These are phyloP conservation scores for Angomonas deanei DNA, from an alignment of 208 protist species.

Conservation along the genomic window DNA sequence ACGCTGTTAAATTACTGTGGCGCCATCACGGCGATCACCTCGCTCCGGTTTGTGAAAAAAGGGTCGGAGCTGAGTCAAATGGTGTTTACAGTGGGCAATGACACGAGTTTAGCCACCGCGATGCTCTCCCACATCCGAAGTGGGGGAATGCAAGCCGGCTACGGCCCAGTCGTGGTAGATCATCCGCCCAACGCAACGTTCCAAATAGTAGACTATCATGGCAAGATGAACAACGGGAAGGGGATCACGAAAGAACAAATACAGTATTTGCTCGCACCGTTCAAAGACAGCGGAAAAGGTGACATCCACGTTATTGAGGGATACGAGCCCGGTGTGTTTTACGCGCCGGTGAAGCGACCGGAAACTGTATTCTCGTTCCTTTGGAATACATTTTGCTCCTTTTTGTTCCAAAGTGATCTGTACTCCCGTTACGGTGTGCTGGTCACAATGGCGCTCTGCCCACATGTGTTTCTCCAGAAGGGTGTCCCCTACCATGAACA, in stretches of 20 bases:
- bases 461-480: slow-evolving; percentile 67
- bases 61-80: slow-evolving; percentile 66
- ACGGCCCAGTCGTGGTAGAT: slow-evolving; percentile 34
- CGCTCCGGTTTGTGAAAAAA: slow-evolving; percentile 74
- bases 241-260: slow-evolving; percentile 68
- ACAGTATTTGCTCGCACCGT: slow-evolving; percentile 43
- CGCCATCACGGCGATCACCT: slow-evolving; percentile 65
- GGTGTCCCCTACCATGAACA: slow-evolving; percentile 46
- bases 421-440: slow-evolving; percentile 73
- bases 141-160: slow-evolving; percentile 51
- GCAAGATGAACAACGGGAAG: slow-evolving; percentile 31
- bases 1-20: slow-evolving; percentile 63
- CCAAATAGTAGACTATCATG: slow-evolving; percentile 62
- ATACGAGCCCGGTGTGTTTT: slow-evolving; percentile 75
- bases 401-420: slow-evolving; percentile 54
- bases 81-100: slow-evolving; percentile 63
- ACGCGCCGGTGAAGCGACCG: slow-evolving; percentile 65
- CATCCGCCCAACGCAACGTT: slow-evolving; percentile 75
- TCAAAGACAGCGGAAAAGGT: slow-evolving; percentile 20
- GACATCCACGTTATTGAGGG: slow-evolving; percentile 73
- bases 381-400: slow-evolving; percentile 75
- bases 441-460: slow-evolving; percentile 73
- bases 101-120: slow-evolving; percentile 37
- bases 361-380: slow-evolving; percentile 71
- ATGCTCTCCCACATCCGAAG: slow-evolving; percentile 50